Base-by-base conservation (phyloP, 164 flowering plant genomes). In the Sedum album region DNA sequence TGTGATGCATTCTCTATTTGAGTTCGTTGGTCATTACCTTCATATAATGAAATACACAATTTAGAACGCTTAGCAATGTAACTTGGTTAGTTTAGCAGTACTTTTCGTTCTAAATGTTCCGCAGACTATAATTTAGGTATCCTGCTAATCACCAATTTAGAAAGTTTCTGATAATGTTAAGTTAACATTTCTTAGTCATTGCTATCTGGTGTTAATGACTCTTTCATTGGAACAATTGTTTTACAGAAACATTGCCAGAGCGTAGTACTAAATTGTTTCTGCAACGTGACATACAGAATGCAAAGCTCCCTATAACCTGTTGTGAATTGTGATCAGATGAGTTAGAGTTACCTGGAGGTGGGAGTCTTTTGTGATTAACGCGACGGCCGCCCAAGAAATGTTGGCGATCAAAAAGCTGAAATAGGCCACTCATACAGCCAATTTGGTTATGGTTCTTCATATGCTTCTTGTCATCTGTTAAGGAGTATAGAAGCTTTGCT, bases 351-450 rank as follows among this genome's bases (percentile, higher is more conserved):
- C 66, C 44, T 66, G 53, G 57, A 73, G 80, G 72, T 60, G 76
- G 86, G 39, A 83, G 78, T 65, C 72, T 83, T 68, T 79, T 84
- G 70, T 72, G 84, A 70, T 66, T 69, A n/a, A 76, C 51, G 31
- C 88, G 78, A 48, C 81, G 82, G 15, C 14, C 46, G 11, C 75
- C 64, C 38, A 85, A 69, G 49, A 84, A 75, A 74, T 86, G 84
- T 64, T 81, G 84, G 60, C 97, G 88, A 71, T 86, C 91, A 68
- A 86, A 82, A 60, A 86, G 68, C 72, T 87, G 91, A 55, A 85
- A 78, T 20, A 87, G 68, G 1, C 89, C 89, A 71, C 75, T 81
- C 83, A 87, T 85, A 73, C 91, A 87, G 4, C 91, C 89, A 64
- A 83, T 73, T 62, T 41, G 46, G 46, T 9, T 41, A 1, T 85